These are phyloP conservation scores for Pisolithus sp. DNA, from an alignment of 768 basidiomycete genomes.

Conservation along the genomic window DNA sequence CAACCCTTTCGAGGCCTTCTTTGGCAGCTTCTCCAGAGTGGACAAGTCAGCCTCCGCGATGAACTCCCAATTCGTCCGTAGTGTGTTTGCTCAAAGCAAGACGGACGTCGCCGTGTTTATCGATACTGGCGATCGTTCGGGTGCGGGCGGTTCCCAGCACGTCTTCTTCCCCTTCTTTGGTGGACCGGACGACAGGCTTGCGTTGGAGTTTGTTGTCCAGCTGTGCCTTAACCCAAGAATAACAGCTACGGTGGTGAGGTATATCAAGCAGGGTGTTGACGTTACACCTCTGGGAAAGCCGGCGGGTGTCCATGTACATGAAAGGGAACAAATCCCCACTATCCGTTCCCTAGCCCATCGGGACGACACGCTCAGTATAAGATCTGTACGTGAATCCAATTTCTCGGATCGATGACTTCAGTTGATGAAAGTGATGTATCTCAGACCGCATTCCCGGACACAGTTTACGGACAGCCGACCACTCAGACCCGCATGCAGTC, in stretches of 20 bases:
- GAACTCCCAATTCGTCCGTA: conserved; percentile 81
- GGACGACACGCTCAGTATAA: conserved; percentile 36
- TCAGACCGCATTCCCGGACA: conserved; percentile 51
- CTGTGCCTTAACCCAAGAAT: conserved; percentile 64
- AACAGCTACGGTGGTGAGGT: conserved; percentile 67
- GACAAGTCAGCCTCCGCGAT: conserved; percentile 44
- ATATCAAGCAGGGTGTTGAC: conserved; percentile 44
- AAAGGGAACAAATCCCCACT: conserved; percentile 22
- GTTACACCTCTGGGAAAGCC: conserved; percentile 18
- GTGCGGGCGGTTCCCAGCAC: conserved; percentile 42
- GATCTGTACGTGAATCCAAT: conserved; percentile 35
- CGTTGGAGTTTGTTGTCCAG: conserved; percentile 79
- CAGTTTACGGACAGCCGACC: conserved; percentile 57
- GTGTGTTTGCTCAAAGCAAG: conserved; percentile 63
- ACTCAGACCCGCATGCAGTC: conserved; percentile 68
- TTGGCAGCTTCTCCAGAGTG: conserved; percentile 28
- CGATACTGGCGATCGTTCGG: conserved; percentile 45
- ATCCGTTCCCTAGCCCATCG: neutral
- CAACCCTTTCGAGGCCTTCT: conserved; percentile 72
- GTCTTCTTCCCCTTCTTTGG: conserved; percentile 90
- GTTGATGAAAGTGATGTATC: neutral
- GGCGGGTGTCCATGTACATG: conserved; percentile 20
- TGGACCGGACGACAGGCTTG: conserved; percentile 87
- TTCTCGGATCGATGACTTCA: neutral
- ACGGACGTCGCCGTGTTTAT: conserved; percentile 82